phyloP scores from a whole-genome alignment of 140 eudicot genomes.

The Flaveria floridana region DNA sequence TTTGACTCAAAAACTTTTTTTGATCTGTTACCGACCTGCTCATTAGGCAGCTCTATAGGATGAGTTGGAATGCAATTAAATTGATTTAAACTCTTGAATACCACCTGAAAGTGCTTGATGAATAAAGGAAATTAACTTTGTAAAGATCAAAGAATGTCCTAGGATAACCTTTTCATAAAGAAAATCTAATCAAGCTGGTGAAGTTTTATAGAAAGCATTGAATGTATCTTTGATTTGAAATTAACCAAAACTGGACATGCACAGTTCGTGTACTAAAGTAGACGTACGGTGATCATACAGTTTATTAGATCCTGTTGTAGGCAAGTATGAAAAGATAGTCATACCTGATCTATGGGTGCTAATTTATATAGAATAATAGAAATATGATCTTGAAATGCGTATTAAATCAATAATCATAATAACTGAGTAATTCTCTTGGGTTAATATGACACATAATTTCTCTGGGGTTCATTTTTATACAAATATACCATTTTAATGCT shows the following conservation, averaged over 20 bases:
- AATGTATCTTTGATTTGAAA: too few species aligned
- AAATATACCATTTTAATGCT: slow-evolving; percentile 10
- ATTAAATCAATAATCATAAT: background rate
- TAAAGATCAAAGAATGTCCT: too few species aligned
- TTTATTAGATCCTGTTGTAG: too few species aligned
- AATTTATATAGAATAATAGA: background rate
- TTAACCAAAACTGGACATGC: too few species aligned
- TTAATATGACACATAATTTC: background rate
- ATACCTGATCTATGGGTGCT: too few species aligned
- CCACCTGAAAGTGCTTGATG: background rate
- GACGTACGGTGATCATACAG: too few species aligned
- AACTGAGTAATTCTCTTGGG: background rate
- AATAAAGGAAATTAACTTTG: background rate
- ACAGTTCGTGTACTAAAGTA: too few species aligned
- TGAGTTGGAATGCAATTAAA: background rate
- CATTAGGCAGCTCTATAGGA: background rate
- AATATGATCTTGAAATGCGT: background rate
- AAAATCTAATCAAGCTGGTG: too few species aligned
- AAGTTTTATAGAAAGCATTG: too few species aligned
- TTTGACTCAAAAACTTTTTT: background rate
- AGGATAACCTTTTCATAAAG: too few species aligned
- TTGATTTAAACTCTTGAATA: background rate
- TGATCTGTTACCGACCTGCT: background rate
- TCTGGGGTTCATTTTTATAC: background rate
- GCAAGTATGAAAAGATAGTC: too few species aligned